Evolutionary conservation across 2,329 filamentous ascomycete species (phyloP), one percentile per base, ranked within the genome.

Genomic region (Ophiostoma novo-ulmi): DNA sequence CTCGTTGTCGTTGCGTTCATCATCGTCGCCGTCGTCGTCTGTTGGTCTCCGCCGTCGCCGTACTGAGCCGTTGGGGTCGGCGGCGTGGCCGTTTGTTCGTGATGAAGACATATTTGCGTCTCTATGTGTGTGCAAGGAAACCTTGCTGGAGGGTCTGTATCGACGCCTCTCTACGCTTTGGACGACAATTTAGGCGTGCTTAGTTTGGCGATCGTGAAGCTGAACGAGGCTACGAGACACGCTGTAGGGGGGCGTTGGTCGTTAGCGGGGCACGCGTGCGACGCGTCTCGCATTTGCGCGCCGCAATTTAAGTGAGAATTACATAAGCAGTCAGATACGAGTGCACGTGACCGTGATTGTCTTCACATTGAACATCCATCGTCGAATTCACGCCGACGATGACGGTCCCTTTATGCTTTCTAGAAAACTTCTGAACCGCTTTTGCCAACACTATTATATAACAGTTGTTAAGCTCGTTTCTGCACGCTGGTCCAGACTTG

Each of bases 31-130:
- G 36, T 84, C 81, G 61, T 79, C 78, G 13, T 79, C 78, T 31
- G 80, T 78, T 69, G 83, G 82, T 71, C 81, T 79, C 26, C 83
- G 82, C 66, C 83, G 83, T 5, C 55, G 70, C 70, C 81, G 78
- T 68, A 76, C 73, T 38, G 75, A 72, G 61, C 74, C 71, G 72
- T 72, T 70, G 5, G 69, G 68, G 82, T 67, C 83, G 83, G 70
- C 81, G 77, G 69, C 69, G 26, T 78, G 78, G 69, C 78, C 77
- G 26, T 79, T 70, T 83, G 81, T 71, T 80, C 78, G 39, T 82
- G 81, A 63, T 82, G 83, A 71, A 80, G 78, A 71, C 68, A 70
- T 72, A 17, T 17, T 52, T 35, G 5, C 6, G 58, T 14, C 17
- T 26, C 41, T 39, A 65, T 63, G 69, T 55, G 8, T 26, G 41